Evolutionary conservation across 805 yeast species (phyloP), one percentile per base, ranked within the genome.

Genomic region (Ogataea trehaloabstinens): DNA sequence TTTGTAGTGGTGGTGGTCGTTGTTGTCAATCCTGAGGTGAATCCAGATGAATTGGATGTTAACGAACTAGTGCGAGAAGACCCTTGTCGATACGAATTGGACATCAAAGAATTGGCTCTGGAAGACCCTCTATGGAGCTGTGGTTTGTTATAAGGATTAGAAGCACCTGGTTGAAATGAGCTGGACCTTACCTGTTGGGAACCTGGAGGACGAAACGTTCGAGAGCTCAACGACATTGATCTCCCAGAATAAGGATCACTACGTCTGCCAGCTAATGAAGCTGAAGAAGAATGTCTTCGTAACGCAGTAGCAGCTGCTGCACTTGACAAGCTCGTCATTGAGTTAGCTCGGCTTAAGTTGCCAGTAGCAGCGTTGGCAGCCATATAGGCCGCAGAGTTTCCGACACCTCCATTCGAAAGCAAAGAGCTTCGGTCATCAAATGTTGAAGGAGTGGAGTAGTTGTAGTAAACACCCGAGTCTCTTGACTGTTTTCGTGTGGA

Each of bases 241-340:
- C 67, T 40, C 5, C 49, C 56, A 24, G 34, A 24, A 22, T 19
- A 18, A 5, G 19, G 16, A 10, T 35, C 35, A 11, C 35, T 22
- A 17, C 25, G 30, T 11, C 30, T 17, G 15, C 20, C 12, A 8
- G 31, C 33, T 4, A 15, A 31, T 28, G 42, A n/a, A 13, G 21
- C 31, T 19, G 47, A 29, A n/a, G 55, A 46, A 15, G 51, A 41
- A 28, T 53, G 57, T 16, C 51, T 49, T 10, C 49, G 46, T 24
- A 61, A 31, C 2, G 64, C 64, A 8, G 64, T 58, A 5, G 61
- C 58, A 2, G 64, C 64, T 2, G 64, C 64, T 19, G 55, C 53
- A 17, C 57, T 50, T 2, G 63, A 59, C 18, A 55, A 30, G 16
- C 55, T 50, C 4, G 51, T 51, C 48, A 54, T 38, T 25, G 61